Percentiles rank a stretch among this genome's conserved stretches.
Evolutionary conservation across 192 early-diverging fungal genomes (phyloP).

Genomic region (Entophlyctis luteolus): DNA sequence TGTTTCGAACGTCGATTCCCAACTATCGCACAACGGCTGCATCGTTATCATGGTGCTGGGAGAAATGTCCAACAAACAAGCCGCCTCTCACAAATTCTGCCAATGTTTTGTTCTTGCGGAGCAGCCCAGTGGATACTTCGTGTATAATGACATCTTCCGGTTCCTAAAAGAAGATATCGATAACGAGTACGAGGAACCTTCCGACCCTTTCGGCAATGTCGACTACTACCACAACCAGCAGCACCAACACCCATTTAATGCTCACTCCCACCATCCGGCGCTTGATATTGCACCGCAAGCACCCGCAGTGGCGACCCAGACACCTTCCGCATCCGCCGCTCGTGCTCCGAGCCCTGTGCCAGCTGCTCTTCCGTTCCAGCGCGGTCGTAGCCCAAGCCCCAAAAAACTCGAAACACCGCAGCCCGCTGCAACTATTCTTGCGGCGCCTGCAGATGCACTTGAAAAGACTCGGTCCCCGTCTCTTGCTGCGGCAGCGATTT

Average conservation of each 20-base stretch:
- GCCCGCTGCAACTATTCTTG: not conserved
- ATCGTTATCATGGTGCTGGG: slow-evolving; percentile 90
- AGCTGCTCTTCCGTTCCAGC: too few species aligned
- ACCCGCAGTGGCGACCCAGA: too few species aligned
- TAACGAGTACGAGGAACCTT: slow-evolving; percentile 50
- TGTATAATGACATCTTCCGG: slow-evolving; percentile 91
- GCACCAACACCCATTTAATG: not conserved
- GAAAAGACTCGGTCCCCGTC: too few species aligned
- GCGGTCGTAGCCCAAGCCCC: slow-evolving; percentile 12
- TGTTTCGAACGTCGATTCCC: slow-evolving; percentile 82
- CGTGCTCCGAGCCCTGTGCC: too few species aligned
- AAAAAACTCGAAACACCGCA: slow-evolving; percentile 16
- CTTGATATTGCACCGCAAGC: not conserved
- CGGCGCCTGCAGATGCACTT: not conserved
- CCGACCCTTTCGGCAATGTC: slow-evolving; percentile 23
- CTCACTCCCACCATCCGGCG: not conserved
- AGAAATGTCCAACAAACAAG: slow-evolving; percentile 81
- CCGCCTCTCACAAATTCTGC: slow-evolving; percentile 77
- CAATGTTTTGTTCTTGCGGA: slow-evolving; percentile 89
- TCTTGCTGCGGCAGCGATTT: too few species aligned
- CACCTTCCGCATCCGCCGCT: too few species aligned
- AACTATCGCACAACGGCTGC: slow-evolving; percentile 68
- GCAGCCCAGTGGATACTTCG: slow-evolving; percentile 85
- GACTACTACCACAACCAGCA: slow-evolving; percentile 7
- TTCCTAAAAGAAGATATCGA: slow-evolving; percentile 86